Evolutionary conservation across 2,329 filamentous ascomycete genomes (phyloP).

Genomic region (Aspergillus udagawae): DNA sequence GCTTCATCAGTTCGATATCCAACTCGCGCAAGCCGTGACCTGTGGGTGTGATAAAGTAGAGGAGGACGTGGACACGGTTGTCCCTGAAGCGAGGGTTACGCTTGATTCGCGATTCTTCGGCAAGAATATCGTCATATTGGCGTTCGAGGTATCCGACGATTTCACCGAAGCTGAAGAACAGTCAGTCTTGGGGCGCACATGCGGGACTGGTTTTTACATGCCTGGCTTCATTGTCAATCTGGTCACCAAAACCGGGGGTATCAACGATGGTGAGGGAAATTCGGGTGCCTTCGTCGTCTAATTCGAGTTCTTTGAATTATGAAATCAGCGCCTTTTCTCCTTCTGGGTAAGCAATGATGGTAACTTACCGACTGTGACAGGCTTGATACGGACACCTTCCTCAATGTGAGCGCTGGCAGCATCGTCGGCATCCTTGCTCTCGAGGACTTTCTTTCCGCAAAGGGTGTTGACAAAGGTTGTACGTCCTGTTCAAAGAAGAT

Average conservation of each 20-base stretch:
- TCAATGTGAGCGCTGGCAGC: constrained; percentile 82
- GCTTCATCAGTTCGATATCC: constrained; percentile 99
- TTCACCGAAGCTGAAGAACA: constrained; percentile 72
- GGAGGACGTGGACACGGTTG: constrained; percentile 95
- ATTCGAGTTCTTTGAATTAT: constrained; percentile 67
- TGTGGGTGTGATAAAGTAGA: constrained; percentile 99
- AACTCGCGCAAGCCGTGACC: constrained; percentile 97
- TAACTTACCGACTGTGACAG: constrained; percentile 85
- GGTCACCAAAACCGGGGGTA: constrained; percentile 96
- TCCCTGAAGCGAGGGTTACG: constrained; percentile 99
- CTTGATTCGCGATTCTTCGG: constrained; percentile 99
- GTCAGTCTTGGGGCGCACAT: constrained; percentile 19
- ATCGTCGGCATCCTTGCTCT: constrained; percentile 91
- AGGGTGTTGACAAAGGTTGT: constrained; percentile 99
- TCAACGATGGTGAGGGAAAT: constrained; percentile 98
- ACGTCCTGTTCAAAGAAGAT: constrained; percentile 59
- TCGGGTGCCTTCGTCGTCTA: constrained; percentile 97
- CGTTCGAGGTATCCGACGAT: constrained; percentile 98
- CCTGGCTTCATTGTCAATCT: constrained; percentile 99
- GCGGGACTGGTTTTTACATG: constrained; percentile 41
- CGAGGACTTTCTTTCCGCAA: constrained; percentile 87
- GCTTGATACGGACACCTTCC: constrained; percentile 98
- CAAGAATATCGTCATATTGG: constrained; percentile 99
- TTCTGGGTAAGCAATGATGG: neutral
- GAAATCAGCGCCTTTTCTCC: constrained; percentile 29